phyloP scores from a whole-genome alignment of 139 green algal species.

The Volvox reticuliferus region DNA sequence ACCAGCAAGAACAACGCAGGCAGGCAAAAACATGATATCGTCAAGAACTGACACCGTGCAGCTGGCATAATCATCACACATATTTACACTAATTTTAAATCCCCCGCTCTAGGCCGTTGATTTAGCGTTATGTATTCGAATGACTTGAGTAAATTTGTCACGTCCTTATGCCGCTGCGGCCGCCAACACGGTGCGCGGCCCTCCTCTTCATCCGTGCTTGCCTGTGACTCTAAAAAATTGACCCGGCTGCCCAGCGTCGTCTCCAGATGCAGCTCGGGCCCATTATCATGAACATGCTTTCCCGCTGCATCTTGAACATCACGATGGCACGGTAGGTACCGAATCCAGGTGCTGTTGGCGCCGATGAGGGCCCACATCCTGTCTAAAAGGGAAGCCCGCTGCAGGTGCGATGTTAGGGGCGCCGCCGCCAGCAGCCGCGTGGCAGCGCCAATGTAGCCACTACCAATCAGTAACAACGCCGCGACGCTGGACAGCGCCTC shows the following conservation, averaged over 20 bases:
- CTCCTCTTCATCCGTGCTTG: neutral
- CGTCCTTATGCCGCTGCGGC: too few relatives aligned
- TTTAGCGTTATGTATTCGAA: too few relatives aligned
- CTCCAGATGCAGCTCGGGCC: neutral
- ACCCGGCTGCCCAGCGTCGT: neutral
- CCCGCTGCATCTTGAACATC: neutral
- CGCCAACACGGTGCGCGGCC: too few relatives aligned
- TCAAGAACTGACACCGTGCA: too few relatives aligned
- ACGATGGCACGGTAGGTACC: slow-evolving; percentile 16
- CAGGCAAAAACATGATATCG: too few relatives aligned
- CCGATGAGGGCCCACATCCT: slow-evolving; percentile 24
- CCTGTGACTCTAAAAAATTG: slow-evolving; percentile 15
- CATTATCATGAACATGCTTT: neutral
- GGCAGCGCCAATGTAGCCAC: neutral
- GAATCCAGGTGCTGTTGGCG: slow-evolving; percentile 12
- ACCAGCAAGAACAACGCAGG: too few relatives aligned
- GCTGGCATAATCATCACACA: too few relatives aligned
- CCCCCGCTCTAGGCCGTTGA: too few relatives aligned
- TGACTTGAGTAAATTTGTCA: too few relatives aligned
- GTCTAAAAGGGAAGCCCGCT: slow-evolving; percentile 8
- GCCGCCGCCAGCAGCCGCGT: neutral
- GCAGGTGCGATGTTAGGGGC: neutral
- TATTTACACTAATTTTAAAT: too few relatives aligned
- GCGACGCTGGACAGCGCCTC: neutral
- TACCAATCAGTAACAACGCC: slow-evolving; percentile 21